These are phyloP conservation scores for Wickerhamomyces silvicola DNA, from an alignment of 805 yeast genomes.

Conservation along the genomic window DNA sequence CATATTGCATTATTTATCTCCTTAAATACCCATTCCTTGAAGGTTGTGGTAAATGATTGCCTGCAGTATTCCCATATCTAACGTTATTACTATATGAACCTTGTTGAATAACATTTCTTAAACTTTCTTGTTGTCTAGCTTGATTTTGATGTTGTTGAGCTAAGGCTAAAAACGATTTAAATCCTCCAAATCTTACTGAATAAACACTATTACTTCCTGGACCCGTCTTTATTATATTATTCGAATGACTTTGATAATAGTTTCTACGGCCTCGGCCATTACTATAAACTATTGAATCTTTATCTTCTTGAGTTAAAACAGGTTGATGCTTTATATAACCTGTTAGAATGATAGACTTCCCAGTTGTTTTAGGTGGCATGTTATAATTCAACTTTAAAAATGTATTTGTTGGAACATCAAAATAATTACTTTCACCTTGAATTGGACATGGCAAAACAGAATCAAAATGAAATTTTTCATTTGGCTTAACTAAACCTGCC, in stretches of 20 bases:
- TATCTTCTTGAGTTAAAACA: constrained; percentile 64
- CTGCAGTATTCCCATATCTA: constrained; percentile 1
- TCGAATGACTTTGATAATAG: constrained; percentile 21
- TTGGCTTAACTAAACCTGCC: constrained; percentile 47
- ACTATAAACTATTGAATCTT: constrained; percentile 50
- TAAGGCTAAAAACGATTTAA: constrained; percentile 33
- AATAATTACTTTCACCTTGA: constrained; percentile 24
- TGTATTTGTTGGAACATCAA: constrained; percentile 34
- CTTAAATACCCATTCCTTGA: constrained; percentile 20
- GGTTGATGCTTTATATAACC: constrained; percentile 64
- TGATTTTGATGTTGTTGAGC: constrained; percentile 13
- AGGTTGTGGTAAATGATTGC: constrained; percentile 18
- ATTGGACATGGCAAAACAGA: constrained; percentile 29
- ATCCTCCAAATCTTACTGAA: constrained; percentile 45
- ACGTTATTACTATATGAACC: constrained; percentile 6
- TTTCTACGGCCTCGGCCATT: constrained; percentile 30
- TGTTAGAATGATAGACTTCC: constrained; percentile 78
- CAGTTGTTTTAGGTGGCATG: constrained; percentile 49
- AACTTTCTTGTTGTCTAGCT: constrained; percentile 10
- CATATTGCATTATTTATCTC: constrained; percentile 5
- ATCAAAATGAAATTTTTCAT: constrained; percentile 26
- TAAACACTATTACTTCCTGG: constrained; percentile 42
- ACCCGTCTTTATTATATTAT: constrained; percentile 34
- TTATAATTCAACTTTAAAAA: constrained; percentile 44
- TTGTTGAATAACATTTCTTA: constrained; percentile 9